Evolutionary conservation across 306 rosid species (phyloP).

Genomic region (Sicyos edulis): DNA sequence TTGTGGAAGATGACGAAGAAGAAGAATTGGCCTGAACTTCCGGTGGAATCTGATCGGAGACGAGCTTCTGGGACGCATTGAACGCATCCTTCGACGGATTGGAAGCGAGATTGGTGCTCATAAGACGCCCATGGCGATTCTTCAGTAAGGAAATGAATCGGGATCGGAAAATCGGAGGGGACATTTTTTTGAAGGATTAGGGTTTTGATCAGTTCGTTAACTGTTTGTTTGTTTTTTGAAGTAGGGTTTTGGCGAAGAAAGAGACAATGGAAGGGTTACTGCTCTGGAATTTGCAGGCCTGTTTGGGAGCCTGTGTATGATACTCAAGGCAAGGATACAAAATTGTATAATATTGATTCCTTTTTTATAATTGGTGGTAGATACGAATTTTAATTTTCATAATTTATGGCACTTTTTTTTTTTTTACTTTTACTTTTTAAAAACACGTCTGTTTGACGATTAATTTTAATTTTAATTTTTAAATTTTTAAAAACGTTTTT

Average conservation of each 20-base stretch:
- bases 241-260: slow-evolving; percentile 6
- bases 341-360: no score
- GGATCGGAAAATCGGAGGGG: slow-evolving; percentile 30
- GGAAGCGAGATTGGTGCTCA: slow-evolving; percentile 41
- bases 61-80: slow-evolving; percentile 28
- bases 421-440: no score
- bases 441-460: no score
- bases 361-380: no score
- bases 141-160: slow-evolving; percentile 26
- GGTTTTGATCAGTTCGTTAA: slow-evolving; percentile 10
- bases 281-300: background rate
- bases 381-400: no score
- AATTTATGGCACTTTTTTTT: no score
- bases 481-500: no score
- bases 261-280: background rate
- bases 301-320: slow-evolving; percentile 28
- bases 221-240: no score
- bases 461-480: no score
- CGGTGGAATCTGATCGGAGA: slow-evolving; percentile 26
- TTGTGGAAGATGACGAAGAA: slow-evolving; percentile 18
- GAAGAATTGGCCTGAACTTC: slow-evolving; percentile 16
- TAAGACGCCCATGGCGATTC: slow-evolving; percentile 30
- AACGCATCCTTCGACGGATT: slow-evolving; percentile 40
- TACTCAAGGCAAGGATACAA: background rate
- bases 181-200: slow-evolving; percentile 23